Percentiles rank a stretch among this genome's conserved stretches.
These are phyloP conservation scores for Syncephalastrum monosporum DNA, from an alignment of 371 early-diverging fungal genomes.

Conservation along the genomic window DNA sequence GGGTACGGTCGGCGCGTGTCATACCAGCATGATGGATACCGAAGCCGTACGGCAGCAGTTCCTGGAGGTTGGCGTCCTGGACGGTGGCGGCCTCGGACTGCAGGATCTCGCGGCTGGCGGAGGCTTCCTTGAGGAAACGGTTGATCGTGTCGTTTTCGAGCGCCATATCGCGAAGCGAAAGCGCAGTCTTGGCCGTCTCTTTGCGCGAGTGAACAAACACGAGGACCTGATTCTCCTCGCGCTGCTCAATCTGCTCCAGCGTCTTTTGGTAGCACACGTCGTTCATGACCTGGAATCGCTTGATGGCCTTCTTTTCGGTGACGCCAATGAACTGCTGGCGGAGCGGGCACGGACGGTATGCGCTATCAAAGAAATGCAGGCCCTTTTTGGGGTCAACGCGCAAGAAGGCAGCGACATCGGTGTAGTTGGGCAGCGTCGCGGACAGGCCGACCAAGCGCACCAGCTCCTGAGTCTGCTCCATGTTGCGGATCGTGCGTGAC, in stretches of 20 bases:
- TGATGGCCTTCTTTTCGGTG: slow-evolving; percentile 93
- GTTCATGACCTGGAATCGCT: slow-evolving; percentile 94
- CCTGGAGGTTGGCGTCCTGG: slow-evolving; percentile 81
- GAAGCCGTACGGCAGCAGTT: slow-evolving; percentile 92
- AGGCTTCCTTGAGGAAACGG: slow-evolving; percentile 75
- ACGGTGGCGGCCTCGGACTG: slow-evolving; percentile 78
- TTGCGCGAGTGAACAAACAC: slow-evolving; percentile 99
- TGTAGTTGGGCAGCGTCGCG: slow-evolving; percentile 99
- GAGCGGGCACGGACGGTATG: slow-evolving; percentile 94
- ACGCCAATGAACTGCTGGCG: slow-evolving; percentile 95
- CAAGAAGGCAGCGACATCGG: slow-evolving; percentile 96
- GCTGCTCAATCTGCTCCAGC: slow-evolving; percentile 77
- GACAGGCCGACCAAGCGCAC: slow-evolving; percentile 97
- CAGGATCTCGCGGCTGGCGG: slow-evolving; percentile 83
- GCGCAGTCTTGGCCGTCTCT: slow-evolving; percentile 95
- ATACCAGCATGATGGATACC: slow-evolving; percentile 99
- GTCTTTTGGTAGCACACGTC: slow-evolving; percentile 93
- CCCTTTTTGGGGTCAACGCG: slow-evolving; percentile 82
- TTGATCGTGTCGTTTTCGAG: slow-evolving; percentile 82
- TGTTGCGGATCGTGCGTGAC: slow-evolving; percentile 85
- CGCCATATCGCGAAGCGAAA: slow-evolving; percentile 88
- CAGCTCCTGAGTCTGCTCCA: slow-evolving; percentile 88
- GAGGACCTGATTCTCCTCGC: slow-evolving; percentile 87
- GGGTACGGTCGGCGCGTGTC: slow-evolving; percentile 89
- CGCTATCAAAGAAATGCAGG: slow-evolving; percentile 92